Base-by-base conservation (phyloP, 257 asterid genomes). In the Rhazya stricta region DNA sequence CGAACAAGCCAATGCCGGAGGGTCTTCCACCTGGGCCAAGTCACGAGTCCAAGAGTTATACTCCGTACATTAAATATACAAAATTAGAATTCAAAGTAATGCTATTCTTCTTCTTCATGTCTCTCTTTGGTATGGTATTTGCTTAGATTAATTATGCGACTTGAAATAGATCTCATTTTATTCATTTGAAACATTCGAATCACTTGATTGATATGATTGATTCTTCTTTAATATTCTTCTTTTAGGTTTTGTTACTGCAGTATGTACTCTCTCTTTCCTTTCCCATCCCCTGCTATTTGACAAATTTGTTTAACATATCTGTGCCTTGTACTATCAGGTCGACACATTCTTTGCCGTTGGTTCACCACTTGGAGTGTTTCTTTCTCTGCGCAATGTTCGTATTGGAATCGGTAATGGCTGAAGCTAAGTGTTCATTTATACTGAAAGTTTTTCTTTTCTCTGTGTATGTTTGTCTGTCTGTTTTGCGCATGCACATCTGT, bases 321-420 rank as follows among this genome's bases (percentile, higher is more conserved):
- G 60, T 73, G 30, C 48, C 79, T 50, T 77, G 37, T 68, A 42
- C 62, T 76, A 73, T 77, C 90, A 94, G 98, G 99, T 92, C 60
- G 98, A 94, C 82, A 92, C 98, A 71, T 95, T 89, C 84, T 95
- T 90, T 81, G 90, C 96, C n/a, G 99, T 83, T 78, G 99, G 99
- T 32, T 92, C 99, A 61, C 99, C 99, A 57, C 96, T 95, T 78
- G 99, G 98, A 56, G 96, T 95, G 73, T 95, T 95, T 80, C 98
- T 95, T 76, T 85, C 99, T 85, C 92, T 95, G 69, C 94, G 99
- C 82, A 95, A 92, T 80, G 81, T 89, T 83, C 98, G 99, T 69
- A 83, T 95, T 62, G 99, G 99, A 76, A 87, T 87, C 0, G 99
- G 99, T 94, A 90, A 84, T 85, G 76, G 72, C 75, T 54, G 41